A percentile compares a stretch with the other conserved stretches of the same genome.
phyloP scores from a whole-genome alignment of 2,329 filamentous ascomycete genomes.

The Aspergillus sp. region DNA sequence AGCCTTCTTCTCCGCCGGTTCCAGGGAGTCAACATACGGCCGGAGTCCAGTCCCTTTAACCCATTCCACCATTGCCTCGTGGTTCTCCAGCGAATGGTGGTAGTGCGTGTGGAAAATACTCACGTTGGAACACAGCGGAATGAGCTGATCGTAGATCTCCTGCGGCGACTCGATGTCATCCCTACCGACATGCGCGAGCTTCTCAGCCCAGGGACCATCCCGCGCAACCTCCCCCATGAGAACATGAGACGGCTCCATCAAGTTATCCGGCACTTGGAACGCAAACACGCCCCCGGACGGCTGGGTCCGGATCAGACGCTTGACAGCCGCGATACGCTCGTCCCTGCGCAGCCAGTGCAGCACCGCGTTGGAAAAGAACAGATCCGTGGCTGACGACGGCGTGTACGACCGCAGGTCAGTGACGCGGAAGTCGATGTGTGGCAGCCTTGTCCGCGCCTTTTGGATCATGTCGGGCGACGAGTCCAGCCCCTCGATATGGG shows the following conservation, averaged over 20 bases:
- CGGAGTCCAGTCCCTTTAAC: constrained; percentile 57
- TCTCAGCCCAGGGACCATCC: constrained; percentile 39
- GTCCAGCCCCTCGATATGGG: constrained; percentile 53
- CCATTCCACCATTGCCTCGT: constrained; percentile 58
- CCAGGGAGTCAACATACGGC: constrained; percentile 54
- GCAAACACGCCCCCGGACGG: constrained; percentile 51
- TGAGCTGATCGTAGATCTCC: constrained; percentile 52
- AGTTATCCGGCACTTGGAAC: constrained; percentile 56
- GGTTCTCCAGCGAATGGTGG: constrained; percentile 50
- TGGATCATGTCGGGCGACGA: constrained; percentile 56
- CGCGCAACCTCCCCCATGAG: constrained; percentile 50
- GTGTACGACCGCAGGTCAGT: constrained; percentile 48
- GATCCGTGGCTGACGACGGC: constrained; percentile 33
- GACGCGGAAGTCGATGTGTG: constrained; percentile 45
- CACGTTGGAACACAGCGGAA: constrained; percentile 42
- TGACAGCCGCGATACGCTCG: constrained; percentile 47
- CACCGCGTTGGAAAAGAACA: constrained; percentile 59
- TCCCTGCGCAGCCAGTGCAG: constrained; percentile 56
- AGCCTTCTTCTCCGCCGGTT: constrained; percentile 37
- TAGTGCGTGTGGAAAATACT: constrained; percentile 58
- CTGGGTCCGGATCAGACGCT: constrained; percentile 43
- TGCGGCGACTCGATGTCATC: constrained; percentile 50
- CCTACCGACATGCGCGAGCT: constrained; percentile 36
- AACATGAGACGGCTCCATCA: constrained; percentile 48
- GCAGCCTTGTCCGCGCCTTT: constrained; percentile 44